Base-by-base conservation (phyloP, 2,329 filamentous ascomycete species). In the Xylaria sp. region DNA sequence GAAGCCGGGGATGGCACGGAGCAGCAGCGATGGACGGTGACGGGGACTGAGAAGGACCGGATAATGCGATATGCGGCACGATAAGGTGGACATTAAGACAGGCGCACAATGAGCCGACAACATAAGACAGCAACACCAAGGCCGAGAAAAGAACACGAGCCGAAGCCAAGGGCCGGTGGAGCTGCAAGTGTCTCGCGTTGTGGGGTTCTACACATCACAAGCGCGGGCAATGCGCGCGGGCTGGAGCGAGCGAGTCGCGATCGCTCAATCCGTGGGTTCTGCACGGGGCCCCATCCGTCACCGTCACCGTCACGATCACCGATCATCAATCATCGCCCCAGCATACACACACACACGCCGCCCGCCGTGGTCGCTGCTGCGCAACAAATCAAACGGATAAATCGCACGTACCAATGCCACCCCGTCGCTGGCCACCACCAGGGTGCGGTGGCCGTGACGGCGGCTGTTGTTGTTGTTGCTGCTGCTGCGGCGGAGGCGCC, bases 371-470 rank as follows among this genome's bases (percentile, higher is more conserved):
- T 57, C 41, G 59, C 54, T n/a, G 47, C 43, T 49, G 33, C 49
- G 41, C 38, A 63, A 49, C 35, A 25, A 44, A 59, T 40, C 21
- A 23, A 60, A 62, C 23, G 23, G 52, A 63, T 46, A 10, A 43
- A 63, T 57, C 23, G 40, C 63, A 74, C 78, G 65, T 77, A 84
- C 83, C 83, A 72, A 84, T 84, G 67, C 81, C 82, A 68, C 81
- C 81, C 68, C 83, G 80, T 65, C 82, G 79, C 71, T 79, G 81
- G 64, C 78, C 79, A 57, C 78, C 79, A 57, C 78, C 72, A 64
- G 77, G 72, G 75, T 83, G 82, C 67, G 81, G 78, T 66, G 79
- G 77, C 66, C 82, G 76, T 71, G 77, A 76, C 73, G 81, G 82
- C 67, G 82, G 71, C 61, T 67, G 81, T 23, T 51, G 76, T 70